Base-by-base conservation (phyloP, 176 grass and related monocot species). In the Rhipidocladum racemiflorum region DNA sequence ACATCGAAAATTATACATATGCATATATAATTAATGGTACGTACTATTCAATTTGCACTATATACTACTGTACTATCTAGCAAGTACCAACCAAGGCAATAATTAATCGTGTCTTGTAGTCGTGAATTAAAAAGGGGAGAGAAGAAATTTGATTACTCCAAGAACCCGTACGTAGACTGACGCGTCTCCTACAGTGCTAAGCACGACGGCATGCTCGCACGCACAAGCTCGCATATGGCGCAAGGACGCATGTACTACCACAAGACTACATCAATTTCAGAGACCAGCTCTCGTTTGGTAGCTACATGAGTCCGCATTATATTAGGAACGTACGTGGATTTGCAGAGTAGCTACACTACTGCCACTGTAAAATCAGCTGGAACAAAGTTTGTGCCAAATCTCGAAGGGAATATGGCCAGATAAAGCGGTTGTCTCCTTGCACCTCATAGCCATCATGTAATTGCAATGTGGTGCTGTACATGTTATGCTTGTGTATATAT, bases 381-480 rank as follows among this genome's bases (percentile, higher is more conserved):
- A 70, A 70, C 46, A 80, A 44, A 36, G 55, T 56, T 67, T 53
- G 70, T 45, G 64, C 53, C 28, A 81, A 75, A 75, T 80, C 38
- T 27, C 75, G 51, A 35, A 72, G 28, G 81, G 60, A 70, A 85
- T 68, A 68, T 85, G 70, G 29, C 59, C 75, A 18, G 24, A 75
- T 80, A 80, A 84, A 68, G 68, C 39, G 34, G 39, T 28, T 85
- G 68, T 84, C 48, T 75, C 46, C 27, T 80, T 16, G 77, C 56
- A 74, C 57, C 32, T 74, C 71, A 34, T 55, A 55, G 2, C 20
- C 30, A 24, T 6, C 49, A 36, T 55, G 10, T 61, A 57, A 61
- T 61, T 50, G 16, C 7, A 16, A 30, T 17, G 44, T 20, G 25
- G 11, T 24, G n/a, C 13, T 0, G 20, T 7, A 14, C 43, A 72